These are phyloP conservation scores for Tarenaya hassleriana DNA, from an alignment of 345 rosid species.

Conservation along the genomic window DNA sequence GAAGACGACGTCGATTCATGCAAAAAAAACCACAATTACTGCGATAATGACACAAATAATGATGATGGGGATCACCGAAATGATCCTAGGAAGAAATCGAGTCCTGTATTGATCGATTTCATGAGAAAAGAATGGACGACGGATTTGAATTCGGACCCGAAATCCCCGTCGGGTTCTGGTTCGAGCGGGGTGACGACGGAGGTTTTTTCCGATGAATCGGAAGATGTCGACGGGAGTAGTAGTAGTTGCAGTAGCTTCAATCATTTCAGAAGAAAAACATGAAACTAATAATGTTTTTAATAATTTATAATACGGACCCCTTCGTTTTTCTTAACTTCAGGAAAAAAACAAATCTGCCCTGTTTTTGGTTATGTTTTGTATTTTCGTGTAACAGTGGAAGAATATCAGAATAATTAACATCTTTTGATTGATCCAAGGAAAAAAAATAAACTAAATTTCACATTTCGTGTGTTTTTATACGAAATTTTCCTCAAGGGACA, in stretches of 20 bases:
- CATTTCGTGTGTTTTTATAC: no score
- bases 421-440: conserved; percentile 19
- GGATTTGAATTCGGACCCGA: conserved; percentile 56
- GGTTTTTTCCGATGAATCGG: conserved; percentile 54
- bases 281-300: conserved; percentile 24
- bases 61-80: conserved; percentile 19
- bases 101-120: conserved; percentile 68
- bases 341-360: conserved; percentile 26
- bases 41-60: no score
- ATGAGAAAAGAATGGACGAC: conserved; percentile 44
- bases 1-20: conserved; percentile 50
- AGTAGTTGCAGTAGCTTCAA: conserved; percentile 67
- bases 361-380: no score
- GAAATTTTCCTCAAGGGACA: no score
- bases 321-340: conserved; percentile 1
- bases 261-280: conserved; percentile 50
- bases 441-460: no score
- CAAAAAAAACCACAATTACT: conserved; percentile 16
- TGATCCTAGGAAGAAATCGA: conserved; percentile 6
- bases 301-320: conserved; percentile 22
- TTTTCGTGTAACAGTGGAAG: conserved; percentile 16
- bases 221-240: no score
- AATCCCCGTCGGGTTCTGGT: conserved; percentile 52
- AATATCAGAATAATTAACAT: conserved; percentile 10
- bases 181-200: conserved; percentile 83